Percentiles rank a stretch among this genome's conserved stretches.
Conservation (phyloP, 208 protist species). For the Leishmania braziliensis region DNA sequence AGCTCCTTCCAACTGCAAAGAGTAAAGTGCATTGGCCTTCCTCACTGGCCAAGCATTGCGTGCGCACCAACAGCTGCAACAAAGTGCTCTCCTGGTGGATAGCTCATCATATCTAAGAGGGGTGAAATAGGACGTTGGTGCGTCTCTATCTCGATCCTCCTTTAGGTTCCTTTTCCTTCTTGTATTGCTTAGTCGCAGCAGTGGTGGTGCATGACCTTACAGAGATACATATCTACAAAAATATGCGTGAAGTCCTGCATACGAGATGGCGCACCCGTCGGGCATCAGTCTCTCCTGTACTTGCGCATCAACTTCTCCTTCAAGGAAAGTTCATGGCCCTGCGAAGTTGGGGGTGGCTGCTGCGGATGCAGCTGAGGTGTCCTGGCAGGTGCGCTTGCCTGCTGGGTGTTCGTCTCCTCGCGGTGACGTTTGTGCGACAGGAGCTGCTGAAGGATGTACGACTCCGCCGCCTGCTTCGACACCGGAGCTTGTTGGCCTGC, state of each 20-base stretch:
- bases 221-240: neutral
- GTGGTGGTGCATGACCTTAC: neutral
- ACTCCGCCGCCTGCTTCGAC: slow-evolving; percentile 36
- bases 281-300: slow-evolving; percentile 32
- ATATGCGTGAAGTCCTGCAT: neutral
- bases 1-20: neutral
- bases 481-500: neutral
- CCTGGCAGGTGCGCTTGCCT: neutral
- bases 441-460: slow-evolving; percentile 71
- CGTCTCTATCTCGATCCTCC: neutral
- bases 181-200: neutral
- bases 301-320: slow-evolving; percentile 68
- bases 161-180: neutral
- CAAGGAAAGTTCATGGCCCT: slow-evolving; percentile 31
- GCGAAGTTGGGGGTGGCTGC: neutral
- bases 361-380: neutral
- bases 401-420: slow-evolving; percentile 32
- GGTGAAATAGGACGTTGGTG: neutral
- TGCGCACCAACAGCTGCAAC: neutral
- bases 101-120: neutral
- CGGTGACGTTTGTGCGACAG: slow-evolving; percentile 61
- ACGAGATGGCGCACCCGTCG: neutral
- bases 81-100: neutral
- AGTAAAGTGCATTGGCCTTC: neutral
- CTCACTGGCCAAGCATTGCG: neutral